These are phyloP conservation scores for Solanum dulcamara DNA, from an alignment of 257 asterid genomes.

Conservation along the genomic window DNA sequence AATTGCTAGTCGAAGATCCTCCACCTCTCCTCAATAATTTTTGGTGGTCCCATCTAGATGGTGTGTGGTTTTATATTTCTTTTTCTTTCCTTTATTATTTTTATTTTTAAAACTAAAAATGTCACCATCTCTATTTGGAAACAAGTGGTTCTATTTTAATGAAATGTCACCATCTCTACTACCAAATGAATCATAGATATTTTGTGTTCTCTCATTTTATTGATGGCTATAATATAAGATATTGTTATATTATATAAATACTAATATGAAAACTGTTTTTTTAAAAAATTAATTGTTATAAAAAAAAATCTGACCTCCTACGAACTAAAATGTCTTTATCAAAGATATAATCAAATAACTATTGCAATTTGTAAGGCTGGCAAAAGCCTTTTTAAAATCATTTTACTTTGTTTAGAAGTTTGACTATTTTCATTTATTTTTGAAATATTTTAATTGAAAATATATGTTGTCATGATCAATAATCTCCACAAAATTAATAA, in stretches of 20 bases:
- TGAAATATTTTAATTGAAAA: background rate
- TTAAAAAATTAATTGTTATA: no score
- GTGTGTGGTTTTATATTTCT: background rate
- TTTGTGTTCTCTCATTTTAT: no score
- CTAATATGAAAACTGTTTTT: no score
- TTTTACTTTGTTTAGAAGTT: background rate
- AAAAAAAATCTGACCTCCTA: no score
- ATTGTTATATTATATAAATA: no score
- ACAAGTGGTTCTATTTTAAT: background rate
- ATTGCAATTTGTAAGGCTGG: background rate
- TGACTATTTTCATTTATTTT: background rate
- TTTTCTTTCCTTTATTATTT: background rate
- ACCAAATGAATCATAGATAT: background rate
- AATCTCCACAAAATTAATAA: background rate
- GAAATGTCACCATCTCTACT: background rate
- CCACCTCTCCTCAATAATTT: background rate
- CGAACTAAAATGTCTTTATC: background rate
- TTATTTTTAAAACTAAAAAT: background rate
- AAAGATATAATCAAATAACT: background rate
- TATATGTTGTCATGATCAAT: background rate
- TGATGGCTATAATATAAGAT: no score
- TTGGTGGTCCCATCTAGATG: background rate
- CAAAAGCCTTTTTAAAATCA: background rate
- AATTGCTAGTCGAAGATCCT: rapidly evolving
- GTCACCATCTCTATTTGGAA: background rate